Base-by-base conservation (phyloP, 345 rosid genomes). In the Salix brachista region DNA sequence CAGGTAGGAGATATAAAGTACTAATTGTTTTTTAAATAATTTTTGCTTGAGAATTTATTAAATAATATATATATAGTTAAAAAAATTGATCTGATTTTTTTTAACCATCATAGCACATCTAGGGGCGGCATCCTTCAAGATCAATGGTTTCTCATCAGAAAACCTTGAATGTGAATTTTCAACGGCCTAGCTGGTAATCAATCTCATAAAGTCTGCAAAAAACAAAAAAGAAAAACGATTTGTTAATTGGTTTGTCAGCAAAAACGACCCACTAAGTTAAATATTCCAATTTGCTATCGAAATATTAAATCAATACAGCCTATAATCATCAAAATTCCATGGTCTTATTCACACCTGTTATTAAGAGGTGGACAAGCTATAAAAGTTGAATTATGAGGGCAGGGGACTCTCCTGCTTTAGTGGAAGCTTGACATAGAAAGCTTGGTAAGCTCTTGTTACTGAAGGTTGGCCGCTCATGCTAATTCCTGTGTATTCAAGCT, bases 151-250 rank as follows among this genome's bases (percentile, higher is more conserved):
- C 70, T 23, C 70, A 65, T 39, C 21, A 21, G 50, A 70, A 7
- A 65, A 17, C 19, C 37, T 4, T 70, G 81, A 72, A 67, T 26
- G 28, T 76, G 58, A 67, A 78, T 72, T 84, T 52, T 84, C 85
- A 75, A 79, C 81, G 14, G 41, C 72, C 72, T 67, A 48, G 83
- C 79, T 72, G 85, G 83, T 77, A 28, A 77, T 78, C 79, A 71
- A 46, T 62, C 23, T 21, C 9, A 28, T 5, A 85, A 88, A 83
- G 88, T 86, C 86, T 30, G 46, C 83, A 73, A 79, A 78, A 82
- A 70, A 85, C 81, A 77, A 77, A 77, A 73, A 30, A 21, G 75
- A 77, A 77, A 73, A 30, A 21, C 6, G 56, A 44, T 58, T 60
- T 71, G 69, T 46, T 64, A 19, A 21, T 66, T 34, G 65, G 60